Evolutionary conservation across 768 basidiomycete species (phyloP).

Genomic region (Mycena epipterygia): DNA sequence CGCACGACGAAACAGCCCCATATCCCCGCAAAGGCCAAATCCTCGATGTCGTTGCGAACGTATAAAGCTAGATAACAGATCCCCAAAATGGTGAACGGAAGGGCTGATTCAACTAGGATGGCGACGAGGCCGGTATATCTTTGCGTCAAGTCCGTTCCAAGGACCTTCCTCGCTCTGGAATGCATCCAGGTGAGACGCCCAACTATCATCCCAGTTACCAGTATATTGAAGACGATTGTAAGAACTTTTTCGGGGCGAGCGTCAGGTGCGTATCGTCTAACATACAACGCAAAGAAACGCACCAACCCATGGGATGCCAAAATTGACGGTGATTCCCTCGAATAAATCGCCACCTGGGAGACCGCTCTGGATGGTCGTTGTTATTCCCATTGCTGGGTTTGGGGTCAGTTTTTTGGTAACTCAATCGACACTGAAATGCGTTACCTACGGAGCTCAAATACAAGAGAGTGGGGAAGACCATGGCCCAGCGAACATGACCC

Average conservation of each 20-base stretch:
- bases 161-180: conserved; percentile 25
- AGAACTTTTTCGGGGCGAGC: conserved; percentile 36
- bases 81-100: conserved; percentile 47
- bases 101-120: conserved; percentile 48
- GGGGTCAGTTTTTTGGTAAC: neutral
- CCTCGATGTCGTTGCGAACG: conserved; percentile 45
- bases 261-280: conserved; percentile 26
- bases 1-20: conserved; percentile 26
- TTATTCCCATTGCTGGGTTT: conserved; percentile 43
- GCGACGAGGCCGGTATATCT: conserved; percentile 47
- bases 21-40: conserved; percentile 33
- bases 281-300: neutral
- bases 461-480: conserved; percentile 32
- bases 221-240: conserved; percentile 46
- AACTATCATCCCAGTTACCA: conserved; percentile 48
- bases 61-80: conserved; percentile 48
- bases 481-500: conserved; percentile 22
- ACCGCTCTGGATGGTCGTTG: conserved; percentile 43
- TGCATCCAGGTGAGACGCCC: conserved; percentile 43
- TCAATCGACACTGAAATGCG: neutral
- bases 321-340: conserved; percentile 39
- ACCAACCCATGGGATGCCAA: conserved; percentile 46
- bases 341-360: conserved; percentile 41
- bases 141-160: conserved; percentile 38
- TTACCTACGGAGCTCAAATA: conserved; percentile 35